Conservation (phyloP, 352 stramenopile species). For the Phytophthora nicotianae region DNA sequence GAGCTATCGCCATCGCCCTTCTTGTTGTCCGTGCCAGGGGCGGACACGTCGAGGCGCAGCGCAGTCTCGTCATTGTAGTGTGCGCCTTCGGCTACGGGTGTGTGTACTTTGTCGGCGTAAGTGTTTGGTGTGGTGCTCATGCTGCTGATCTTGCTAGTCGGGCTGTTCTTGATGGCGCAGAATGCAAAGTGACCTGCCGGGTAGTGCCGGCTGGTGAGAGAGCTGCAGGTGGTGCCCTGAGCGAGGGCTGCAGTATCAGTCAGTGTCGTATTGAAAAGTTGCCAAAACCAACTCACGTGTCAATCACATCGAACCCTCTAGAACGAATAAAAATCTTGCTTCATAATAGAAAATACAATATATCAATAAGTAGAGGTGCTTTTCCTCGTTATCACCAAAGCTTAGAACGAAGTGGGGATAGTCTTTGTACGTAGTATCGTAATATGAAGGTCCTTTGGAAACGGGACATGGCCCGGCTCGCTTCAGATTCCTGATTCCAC, state of each 20-base stretch:
- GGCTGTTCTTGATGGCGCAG: conserved; percentile 6
- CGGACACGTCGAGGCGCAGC: conserved; percentile 34
- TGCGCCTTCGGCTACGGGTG: conserved; percentile 29
- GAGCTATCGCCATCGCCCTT: conserved; percentile 39
- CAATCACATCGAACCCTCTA: background rate
- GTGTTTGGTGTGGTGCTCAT: conserved; percentile 26
- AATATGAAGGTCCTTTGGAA: background rate
- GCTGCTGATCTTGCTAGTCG: conserved; percentile 8
- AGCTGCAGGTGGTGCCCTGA: background rate
- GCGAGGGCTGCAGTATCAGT: background rate
- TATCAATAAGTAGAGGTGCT: background rate
- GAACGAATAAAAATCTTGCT: background rate
- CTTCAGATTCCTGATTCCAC: conserved; percentile 18
- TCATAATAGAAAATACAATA: too few relatives aligned
- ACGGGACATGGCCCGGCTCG: background rate
- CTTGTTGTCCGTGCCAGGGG: conserved; percentile 32
- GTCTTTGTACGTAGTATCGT: background rate
- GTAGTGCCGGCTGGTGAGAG: background rate
- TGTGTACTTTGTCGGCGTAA: conserved; percentile 29
- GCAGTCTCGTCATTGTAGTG: conserved; percentile 36
- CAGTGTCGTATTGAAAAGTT: conserved; percentile 5
- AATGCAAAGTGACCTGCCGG: conserved; percentile 28
- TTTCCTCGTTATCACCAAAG: background rate
- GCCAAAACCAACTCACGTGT: background rate
- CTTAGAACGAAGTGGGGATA: background rate